These are phyloP conservation scores for Podaxis mareebaensis DNA, from an alignment of 768 basidiomycete species.

Conservation along the genomic window DNA sequence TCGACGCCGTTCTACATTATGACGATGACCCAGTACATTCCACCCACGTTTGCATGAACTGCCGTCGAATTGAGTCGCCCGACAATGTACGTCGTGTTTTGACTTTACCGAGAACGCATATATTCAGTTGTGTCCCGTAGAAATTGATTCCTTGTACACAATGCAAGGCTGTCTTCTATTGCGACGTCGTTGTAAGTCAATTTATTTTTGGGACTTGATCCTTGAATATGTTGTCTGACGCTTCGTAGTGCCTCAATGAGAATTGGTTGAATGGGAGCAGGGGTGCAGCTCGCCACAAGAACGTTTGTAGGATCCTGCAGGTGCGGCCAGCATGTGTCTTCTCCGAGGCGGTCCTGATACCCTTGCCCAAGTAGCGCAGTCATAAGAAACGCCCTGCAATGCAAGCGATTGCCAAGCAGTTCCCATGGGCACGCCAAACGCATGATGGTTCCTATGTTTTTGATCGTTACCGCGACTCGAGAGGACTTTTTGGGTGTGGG, in stretches of 20 bases:
- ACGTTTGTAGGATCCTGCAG: slow-evolving; percentile 5
- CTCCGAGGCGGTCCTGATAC: neutral
- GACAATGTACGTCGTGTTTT: neutral
- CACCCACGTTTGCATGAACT: slow-evolving; percentile 14
- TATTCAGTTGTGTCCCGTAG: neutral
- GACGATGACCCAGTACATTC: slow-evolving; percentile 14
- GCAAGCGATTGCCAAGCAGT: slow-evolving; percentile 23
- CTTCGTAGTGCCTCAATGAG: slow-evolving; percentile 8
- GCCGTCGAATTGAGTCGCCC: slow-evolving; percentile 10
- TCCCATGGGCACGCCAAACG: slow-evolving; percentile 24
- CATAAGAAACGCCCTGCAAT: slow-evolving; percentile 18
- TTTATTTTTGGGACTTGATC: neutral
- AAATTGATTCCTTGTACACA: slow-evolving; percentile 12
- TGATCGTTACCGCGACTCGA: slow-evolving; percentile 19
- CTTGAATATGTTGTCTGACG: neutral
- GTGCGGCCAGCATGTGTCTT: neutral
- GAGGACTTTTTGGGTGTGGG: slow-evolving; percentile 33
- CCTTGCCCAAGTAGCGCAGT: slow-evolving; percentile 1
- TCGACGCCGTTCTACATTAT: slow-evolving; percentile 8
- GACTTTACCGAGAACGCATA: neutral
- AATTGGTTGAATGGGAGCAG: slow-evolving; percentile 8
- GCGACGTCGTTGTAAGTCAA: slow-evolving; percentile 13
- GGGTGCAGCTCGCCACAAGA: slow-evolving; percentile 2
- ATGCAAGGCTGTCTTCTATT: slow-evolving; percentile 15
- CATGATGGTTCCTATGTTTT: slow-evolving; percentile 19